These are phyloP conservation scores for Aspergillus sp. DNA, from an alignment of 2,329 filamentous ascomycete species.

Conservation along the genomic window DNA sequence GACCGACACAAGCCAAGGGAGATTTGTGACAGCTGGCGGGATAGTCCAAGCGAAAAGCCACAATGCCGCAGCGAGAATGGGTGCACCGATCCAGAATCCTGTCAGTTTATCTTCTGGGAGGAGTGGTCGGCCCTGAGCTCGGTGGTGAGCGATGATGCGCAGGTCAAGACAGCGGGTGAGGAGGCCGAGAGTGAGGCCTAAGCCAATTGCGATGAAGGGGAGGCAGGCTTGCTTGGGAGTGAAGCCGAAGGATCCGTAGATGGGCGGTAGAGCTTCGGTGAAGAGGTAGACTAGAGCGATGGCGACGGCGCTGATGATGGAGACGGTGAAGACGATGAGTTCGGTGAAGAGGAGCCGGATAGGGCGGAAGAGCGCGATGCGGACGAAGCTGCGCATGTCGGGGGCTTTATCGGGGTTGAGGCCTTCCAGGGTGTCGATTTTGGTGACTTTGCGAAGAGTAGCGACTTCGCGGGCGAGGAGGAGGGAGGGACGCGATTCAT, in stretches of 20 bases:
- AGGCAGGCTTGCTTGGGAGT: conserved; percentile 33
- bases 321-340: conserved; percentile 48
- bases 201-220: conserved; percentile 41
- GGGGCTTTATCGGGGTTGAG: conserved; percentile 46
- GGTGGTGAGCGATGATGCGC: conserved; percentile 30
- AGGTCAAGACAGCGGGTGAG: conserved; percentile 46
- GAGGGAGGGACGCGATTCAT: conserved; percentile 49
- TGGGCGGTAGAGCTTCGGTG: conserved; percentile 23
- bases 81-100: conserved; percentile 50
- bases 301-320: conserved; percentile 46
- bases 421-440: conserved; percentile 27
- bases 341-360: conserved; percentile 49
- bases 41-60: conserved; percentile 52
- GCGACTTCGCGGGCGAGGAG: conserved; percentile 41
- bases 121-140: conserved; percentile 22
- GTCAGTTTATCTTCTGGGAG: conserved; percentile 51
- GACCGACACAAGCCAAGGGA: conserved; percentile 44
- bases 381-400: conserved; percentile 39
- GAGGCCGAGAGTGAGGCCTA: conserved; percentile 44
- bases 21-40: conserved; percentile 37
- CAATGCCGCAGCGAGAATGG: conserved; percentile 46
- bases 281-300: conserved; percentile 52
- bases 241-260: conserved; percentile 41
- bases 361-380: conserved; percentile 45
- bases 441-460: conserved; percentile 29